Evolutionary conservation across 2,329 filamentous ascomycete species (phyloP).

Genomic region (Fusarium hostae): DNA sequence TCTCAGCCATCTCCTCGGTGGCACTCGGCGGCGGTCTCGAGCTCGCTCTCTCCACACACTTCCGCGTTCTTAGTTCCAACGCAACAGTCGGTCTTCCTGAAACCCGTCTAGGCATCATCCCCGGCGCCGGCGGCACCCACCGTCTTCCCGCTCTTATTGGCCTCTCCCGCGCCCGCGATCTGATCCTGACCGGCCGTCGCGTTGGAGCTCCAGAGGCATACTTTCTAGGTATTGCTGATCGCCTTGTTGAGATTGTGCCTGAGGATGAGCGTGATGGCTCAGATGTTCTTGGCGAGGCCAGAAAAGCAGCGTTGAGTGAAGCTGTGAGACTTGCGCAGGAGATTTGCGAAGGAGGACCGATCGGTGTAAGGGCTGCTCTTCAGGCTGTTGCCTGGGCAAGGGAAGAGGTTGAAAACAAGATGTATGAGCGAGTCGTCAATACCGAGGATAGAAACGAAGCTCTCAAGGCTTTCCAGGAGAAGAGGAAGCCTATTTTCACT

Average conservation of each 20-base stretch:
- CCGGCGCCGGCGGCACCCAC: conserved; percentile 92
- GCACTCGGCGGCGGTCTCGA: conserved; percentile 95
- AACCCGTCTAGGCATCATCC: conserved; percentile 92
- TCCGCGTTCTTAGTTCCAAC: conserved; percentile 86
- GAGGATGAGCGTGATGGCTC: conserved; percentile 59
- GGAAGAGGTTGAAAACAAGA: conserved; percentile 84
- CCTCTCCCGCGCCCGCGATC: conserved; percentile 81
- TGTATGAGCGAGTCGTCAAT: conserved; percentile 84
- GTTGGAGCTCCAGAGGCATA: conserved; percentile 88
- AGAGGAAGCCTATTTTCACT: conserved; percentile 69
- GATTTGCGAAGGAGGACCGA: conserved; percentile 89
- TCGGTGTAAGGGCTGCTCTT: conserved; percentile 83
- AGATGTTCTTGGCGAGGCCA: conserved; percentile 65
- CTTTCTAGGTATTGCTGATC: conserved; percentile 88
- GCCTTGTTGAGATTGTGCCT: conserved; percentile 82
- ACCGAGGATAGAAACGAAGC: conserved; percentile 92
- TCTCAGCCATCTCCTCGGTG: conserved; percentile 84
- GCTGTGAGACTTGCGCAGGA: conserved; percentile 82
- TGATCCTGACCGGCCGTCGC: conserved; percentile 90
- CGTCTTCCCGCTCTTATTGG: conserved; percentile 87
- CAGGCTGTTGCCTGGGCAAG: conserved; percentile 78
- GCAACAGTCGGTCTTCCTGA: conserved; percentile 87
- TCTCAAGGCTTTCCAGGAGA: conserved; percentile 80
- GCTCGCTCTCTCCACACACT: conserved; percentile 86
- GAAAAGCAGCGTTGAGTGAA: conserved; percentile 76